Evolutionary conservation across 2,329 filamentous ascomycete genomes (phyloP).

Genomic region (Mycosphaerella sp.): DNA sequence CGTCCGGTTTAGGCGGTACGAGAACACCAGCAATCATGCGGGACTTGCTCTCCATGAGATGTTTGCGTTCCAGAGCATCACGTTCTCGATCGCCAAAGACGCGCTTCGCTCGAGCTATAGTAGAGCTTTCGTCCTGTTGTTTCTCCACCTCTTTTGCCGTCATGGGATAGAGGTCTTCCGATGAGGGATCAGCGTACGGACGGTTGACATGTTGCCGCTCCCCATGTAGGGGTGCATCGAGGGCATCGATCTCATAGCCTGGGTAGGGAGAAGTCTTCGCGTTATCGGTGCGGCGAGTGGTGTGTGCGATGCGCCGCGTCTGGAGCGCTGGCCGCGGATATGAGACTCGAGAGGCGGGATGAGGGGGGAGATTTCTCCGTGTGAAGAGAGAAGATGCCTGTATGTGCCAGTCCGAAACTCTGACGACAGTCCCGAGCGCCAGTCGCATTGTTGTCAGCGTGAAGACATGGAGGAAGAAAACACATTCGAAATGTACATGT

Average conservation of each 20-base stretch:
- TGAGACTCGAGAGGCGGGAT: background rate
- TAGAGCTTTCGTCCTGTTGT: conserved; percentile 41
- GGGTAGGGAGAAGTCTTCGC: conserved; percentile 25
- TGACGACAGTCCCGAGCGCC: conserved; percentile 7
- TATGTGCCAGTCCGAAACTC: background rate
- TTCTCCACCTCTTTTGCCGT: conserved; percentile 36
- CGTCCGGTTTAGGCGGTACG: conserved; percentile 75
- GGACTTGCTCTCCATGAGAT: conserved; percentile 54
- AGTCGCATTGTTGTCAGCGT: conserved; percentile 15
- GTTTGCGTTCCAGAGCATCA: conserved; percentile 63
- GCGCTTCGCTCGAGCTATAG: conserved; percentile 55
- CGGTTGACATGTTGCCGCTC: conserved; percentile 13
- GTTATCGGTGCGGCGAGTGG: conserved; percentile 9
- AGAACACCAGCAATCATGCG: conserved; percentile 68
- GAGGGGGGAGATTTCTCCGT: no score
- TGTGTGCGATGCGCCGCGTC: background rate
- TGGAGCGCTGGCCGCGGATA: conserved; percentile 3
- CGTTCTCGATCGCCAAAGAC: conserved; percentile 77
- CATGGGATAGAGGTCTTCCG: conserved; percentile 36
- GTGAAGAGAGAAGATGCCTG: background rate
- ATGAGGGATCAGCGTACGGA: conserved; percentile 25
- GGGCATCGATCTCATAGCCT: conserved; percentile 28
- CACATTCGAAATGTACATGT: background rate
- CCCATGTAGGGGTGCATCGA: conserved; percentile 21
- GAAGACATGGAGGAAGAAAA: background rate